These are phyloP conservation scores for Arthrobotrys entomopaga DNA, from an alignment of 2,329 filamentous ascomycete species.

Conservation along the genomic window DNA sequence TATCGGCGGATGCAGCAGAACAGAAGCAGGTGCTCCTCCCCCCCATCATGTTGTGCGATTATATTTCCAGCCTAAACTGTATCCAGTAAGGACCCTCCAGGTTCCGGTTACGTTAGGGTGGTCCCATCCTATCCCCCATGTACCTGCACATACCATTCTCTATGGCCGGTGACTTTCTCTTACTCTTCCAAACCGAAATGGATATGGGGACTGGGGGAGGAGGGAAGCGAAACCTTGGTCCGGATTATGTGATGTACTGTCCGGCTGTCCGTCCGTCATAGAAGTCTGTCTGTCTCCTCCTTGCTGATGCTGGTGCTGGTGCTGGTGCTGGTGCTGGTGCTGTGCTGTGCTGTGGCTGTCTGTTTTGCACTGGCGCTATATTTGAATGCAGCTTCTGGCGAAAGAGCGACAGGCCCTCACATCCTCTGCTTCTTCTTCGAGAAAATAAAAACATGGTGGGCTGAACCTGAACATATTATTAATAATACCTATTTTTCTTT, in stretches of 20 bases:
- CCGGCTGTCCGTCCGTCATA: too few species aligned
- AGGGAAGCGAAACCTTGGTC: conserved; percentile 48
- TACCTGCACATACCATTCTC: conserved; percentile 50
- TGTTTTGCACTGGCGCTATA: conserved; percentile 38
- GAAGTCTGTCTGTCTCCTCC: too few species aligned
- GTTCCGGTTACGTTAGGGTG: conserved; percentile 41
- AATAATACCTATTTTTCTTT: conserved; percentile 13
- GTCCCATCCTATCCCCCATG: conserved; percentile 12
- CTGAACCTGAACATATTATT: too few species aligned
- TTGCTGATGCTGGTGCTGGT: too few species aligned
- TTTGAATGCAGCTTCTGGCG: conserved; percentile 49
- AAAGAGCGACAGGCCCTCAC: conserved; percentile 51
- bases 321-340: too few species aligned
- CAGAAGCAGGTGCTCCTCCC: conserved; percentile 54
- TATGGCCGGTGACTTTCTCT: conserved; percentile 37
- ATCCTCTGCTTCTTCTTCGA: conserved; percentile 16
- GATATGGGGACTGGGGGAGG: conserved; percentile 24
- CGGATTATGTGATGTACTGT: conserved; percentile 51
- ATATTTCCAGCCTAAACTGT: conserved; percentile 46
- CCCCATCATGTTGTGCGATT: conserved; percentile 52
- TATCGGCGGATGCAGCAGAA: conserved; percentile 18
- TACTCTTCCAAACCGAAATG: neutral
- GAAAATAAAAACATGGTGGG: conserved; percentile 47
- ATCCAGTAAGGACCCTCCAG: conserved; percentile 42
- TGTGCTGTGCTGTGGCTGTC: too few species aligned